Conservation (phyloP, 805 yeast species). For the Nadsonia fulvescens region DNA sequence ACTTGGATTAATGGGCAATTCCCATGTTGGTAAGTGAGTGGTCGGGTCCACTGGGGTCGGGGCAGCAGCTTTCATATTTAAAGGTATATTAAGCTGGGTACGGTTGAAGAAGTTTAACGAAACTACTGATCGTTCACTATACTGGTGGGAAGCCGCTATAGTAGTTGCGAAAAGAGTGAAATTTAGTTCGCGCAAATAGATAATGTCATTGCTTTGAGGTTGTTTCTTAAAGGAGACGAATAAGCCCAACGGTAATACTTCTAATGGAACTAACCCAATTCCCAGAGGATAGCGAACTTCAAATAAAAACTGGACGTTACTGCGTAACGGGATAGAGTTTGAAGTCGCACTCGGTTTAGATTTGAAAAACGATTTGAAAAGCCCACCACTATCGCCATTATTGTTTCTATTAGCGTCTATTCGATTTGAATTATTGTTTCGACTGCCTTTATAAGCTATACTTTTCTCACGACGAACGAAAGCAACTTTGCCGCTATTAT, state of each 20-base stretch:
- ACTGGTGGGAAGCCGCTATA: slow-evolving; percentile 14
- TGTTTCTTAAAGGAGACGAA: slow-evolving; percentile 8
- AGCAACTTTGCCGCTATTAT: slow-evolving; percentile 15
- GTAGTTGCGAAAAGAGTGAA: slow-evolving; percentile 19
- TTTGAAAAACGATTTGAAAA: slow-evolving; percentile 6
- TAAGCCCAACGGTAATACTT: slow-evolving; percentile 14
- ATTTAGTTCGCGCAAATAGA: slow-evolving; percentile 25
- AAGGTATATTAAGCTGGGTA: slow-evolving; percentile 10
- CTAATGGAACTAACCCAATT: slow-evolving; percentile 28
- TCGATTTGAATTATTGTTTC: slow-evolving; percentile 2
- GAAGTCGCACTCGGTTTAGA: slow-evolving; percentile 3
- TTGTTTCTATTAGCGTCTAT: slow-evolving; percentile 4
- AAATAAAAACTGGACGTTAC: slow-evolving; percentile 20
- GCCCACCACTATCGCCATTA: slow-evolving; percentile 7
- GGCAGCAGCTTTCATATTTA: slow-evolving; percentile 7
- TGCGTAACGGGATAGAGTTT: slow-evolving; percentile 4
- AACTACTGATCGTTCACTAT: slow-evolving; percentile 7
- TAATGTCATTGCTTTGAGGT: slow-evolving; percentile 8
- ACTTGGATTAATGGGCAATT: slow-evolving; percentile 7
- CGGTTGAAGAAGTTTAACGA: slow-evolving; percentile 11
- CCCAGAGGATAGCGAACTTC: slow-evolving; percentile 34
- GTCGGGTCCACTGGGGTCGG: slow-evolving; percentile 1
- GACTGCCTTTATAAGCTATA: slow-evolving; percentile 8
- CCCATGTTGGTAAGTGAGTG: slow-evolving; percentile 7
- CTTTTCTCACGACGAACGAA: slow-evolving; percentile 23